Base-by-base conservation (phyloP, 139 green algal genomes). In the Micromonas pusilla region DNA sequence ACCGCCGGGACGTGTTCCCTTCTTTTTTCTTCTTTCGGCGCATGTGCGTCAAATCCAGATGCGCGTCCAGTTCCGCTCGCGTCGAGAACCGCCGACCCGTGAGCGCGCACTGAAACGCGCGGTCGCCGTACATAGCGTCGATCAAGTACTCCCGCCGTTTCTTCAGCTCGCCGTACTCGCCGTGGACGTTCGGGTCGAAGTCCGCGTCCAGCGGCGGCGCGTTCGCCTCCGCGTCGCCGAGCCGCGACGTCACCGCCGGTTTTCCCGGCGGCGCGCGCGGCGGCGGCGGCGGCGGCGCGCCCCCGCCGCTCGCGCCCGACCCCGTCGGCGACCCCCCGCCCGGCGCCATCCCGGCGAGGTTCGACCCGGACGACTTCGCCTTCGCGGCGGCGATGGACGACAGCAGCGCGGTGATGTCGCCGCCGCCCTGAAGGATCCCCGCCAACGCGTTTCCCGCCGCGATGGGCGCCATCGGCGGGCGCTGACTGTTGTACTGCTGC, bases 1-100 rank as follows among this genome's bases (percentile, higher is more conserved):
- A 78, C 28, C 38, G 28, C 30, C 72, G 72, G 26, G 39, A 70
- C 16, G 20, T 63, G 25, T 5, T 30, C 6, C 54, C 72, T 1
- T 45, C 52, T 28, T 70, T 52, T 3, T 28, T 31, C 36, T 63
- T 60, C 16, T n/a, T 78, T 53, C 57, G 25, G 19, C 53, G 52
- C 23, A 63, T 28, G 52, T 54, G 32, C 2, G 39, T 25, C 72
- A 33, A 70, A 31, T 78, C 72, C 32, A 78, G 60, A n/a, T 78
- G 72, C 21, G 31, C 31, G 62, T 68, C 57, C 21, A 71, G 53
- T 25, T 67, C 52, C 5, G 31, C 52, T 30, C 38, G 20, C 20
- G 19, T 32, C 21, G 13, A 6, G 38, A 78, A 78, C 25, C 72
- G 52, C 25, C 53, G 72, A 20, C 72, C 72, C 2, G 30, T 71